Conservation (phyloP, 78 protist species). For the Dictyostelium purpureum region DNA sequence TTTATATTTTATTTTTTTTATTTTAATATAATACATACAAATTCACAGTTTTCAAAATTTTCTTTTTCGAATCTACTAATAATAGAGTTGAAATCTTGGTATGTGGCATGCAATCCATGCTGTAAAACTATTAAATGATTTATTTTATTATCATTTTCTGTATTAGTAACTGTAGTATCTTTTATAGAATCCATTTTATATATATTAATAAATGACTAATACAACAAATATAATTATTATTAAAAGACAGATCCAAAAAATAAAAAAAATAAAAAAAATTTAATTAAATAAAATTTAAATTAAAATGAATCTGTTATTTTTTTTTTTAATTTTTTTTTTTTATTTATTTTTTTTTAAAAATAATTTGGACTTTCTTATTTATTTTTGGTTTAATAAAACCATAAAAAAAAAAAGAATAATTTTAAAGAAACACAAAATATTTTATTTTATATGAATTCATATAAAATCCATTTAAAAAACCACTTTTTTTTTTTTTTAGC, state of each 20-base stretch:
- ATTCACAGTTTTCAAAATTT: background rate
- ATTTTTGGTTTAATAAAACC: too few relatives aligned
- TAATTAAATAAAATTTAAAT: background rate
- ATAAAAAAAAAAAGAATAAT: too few relatives aligned
- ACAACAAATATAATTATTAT: background rate
- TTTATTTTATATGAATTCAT: too few relatives aligned
- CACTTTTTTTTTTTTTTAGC: too few relatives aligned
- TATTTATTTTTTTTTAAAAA: background rate
- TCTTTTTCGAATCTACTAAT: background rate
- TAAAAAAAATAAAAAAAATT: background rate
- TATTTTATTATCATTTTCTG: background rate
- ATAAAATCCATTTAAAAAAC: too few relatives aligned
- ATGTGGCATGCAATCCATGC: slow-evolving; percentile 7
- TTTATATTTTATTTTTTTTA: background rate
- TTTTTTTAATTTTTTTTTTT: background rate
- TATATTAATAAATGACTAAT: background rate
- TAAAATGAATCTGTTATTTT: background rate
- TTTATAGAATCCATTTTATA: background rate
- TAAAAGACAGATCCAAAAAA: background rate
- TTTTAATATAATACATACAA: background rate
- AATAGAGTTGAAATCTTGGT: background rate
- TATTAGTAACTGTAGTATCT: background rate
- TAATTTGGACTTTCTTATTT: background rate
- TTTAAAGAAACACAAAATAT: too few relatives aligned
- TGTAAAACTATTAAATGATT: slow-evolving; percentile 12